Conservation (phyloP, 1,139 yeast species). For the Diutina sp. region DNA sequence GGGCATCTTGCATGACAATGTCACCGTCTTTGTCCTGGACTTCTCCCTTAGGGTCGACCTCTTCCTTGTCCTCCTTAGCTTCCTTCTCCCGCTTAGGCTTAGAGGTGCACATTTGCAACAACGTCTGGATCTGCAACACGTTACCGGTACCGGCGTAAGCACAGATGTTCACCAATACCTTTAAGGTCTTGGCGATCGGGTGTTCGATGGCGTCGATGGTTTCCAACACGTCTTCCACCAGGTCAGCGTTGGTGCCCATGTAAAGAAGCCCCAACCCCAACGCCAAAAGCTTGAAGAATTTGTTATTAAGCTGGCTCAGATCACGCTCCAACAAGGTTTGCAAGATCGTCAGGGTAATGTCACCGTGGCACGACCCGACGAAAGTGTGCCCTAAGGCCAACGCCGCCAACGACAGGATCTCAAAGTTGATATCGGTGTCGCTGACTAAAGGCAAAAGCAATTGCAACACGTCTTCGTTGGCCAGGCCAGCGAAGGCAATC, state of each 20-base stretch:
- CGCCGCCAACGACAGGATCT: constrained; percentile 77
- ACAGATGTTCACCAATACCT: constrained; percentile 82
- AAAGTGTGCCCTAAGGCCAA: constrained; percentile 88
- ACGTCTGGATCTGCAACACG: constrained; percentile 84
- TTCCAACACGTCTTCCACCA: constrained; percentile 89
- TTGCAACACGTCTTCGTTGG: constrained; percentile 71
- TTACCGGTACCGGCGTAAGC: constrained; percentile 98
- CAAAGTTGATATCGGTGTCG: constrained; percentile 65
- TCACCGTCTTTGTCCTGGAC: constrained; percentile 7
- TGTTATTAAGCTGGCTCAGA: constrained; percentile 60
- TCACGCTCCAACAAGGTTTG: constrained; percentile 86
- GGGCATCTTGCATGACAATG: constrained; percentile 13
- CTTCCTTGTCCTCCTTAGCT: constrained; percentile 5
- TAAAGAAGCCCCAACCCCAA: constrained; percentile 85
- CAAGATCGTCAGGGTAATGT: constrained; percentile 78
- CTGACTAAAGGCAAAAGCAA: constrained; percentile 76
- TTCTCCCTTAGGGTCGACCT: constrained; percentile 7
- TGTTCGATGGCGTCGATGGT: constrained; percentile 93
- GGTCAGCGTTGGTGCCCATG: constrained; percentile 81
- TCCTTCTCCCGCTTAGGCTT: constrained; percentile 23
- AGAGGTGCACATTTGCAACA: constrained; percentile 79
- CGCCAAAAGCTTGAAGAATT: constrained; percentile 84
- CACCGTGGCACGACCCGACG: constrained; percentile 95
- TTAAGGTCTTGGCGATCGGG: constrained; percentile 82
- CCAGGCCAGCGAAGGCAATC: constrained; percentile 89